Base-by-base conservation (phyloP, 208 protist species). In the Trypanosoma caninum region DNA sequence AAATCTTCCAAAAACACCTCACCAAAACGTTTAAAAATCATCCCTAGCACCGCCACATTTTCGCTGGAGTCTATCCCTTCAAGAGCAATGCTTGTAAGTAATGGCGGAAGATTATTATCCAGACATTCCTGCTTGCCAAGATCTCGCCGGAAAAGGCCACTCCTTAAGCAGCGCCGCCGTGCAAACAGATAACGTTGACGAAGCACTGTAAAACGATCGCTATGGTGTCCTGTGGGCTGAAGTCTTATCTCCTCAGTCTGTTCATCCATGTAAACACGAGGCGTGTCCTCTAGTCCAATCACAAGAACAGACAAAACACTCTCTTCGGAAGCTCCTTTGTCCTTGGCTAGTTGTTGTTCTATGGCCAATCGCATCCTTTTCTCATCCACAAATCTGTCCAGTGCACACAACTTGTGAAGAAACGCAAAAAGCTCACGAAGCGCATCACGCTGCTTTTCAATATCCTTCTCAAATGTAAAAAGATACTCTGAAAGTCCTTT, bases 101-200 rank as follows among this genome's bases (percentile, higher is more conserved):
- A 67, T 6, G 82, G 76, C n/a, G 80, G 56, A 25, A 85, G 44
- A 13, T 74, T 66, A 11, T 72, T 65, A 30, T 72, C 60, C 23
- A 67, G 57, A n/a, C 70, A 41, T 20, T n/a, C n/a, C n/a, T 66
- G 73, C 35, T 83, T 74, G 48, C 74, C 76, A 22, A 82, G 27
- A 25, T 84, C 80, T 16, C 77, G 76, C 14, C 78, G 73, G 65
- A 89, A 95, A 28, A 92, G 20, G 13, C 86, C 89, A 60, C 89
- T 93, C 28, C 83, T 74, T 45, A 89, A 63, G 57, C 86, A 93
- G 9, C 89, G 76, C 45, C 83, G 72, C 1, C 80, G 76, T n/a
- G 84, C 79, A 42, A 92, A 72, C 1, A 87, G 48, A 69, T 93
- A 95, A 10, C 89, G 78, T 55, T 93, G 83, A 51, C 79, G 80